Base-by-base conservation (phyloP, 768 basidiomycete genomes). In the Boletus edulis region DNA sequence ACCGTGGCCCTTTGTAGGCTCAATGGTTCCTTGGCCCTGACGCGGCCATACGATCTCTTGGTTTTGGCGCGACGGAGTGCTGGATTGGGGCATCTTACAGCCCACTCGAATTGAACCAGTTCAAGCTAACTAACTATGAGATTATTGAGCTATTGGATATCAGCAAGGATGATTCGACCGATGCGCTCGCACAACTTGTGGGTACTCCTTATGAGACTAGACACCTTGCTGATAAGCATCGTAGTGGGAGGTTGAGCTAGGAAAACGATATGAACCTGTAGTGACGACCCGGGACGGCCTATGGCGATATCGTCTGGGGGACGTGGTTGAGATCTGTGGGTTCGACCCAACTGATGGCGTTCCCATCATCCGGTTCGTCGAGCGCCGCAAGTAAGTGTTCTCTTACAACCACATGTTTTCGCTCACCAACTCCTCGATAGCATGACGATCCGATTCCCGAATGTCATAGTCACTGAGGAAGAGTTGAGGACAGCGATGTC, bases 221-320 rank as follows among this genome's bases (percentile, higher is more conserved):
- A 27, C 2, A 4, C 15, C 29, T 46, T 22, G 13, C 45, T 48
- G 51, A 65, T n/a, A 13, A 22, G 29, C 1, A 47, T 50, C 11
- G 22, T n/a, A 66, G 66, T 65, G 59, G 62, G 58, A 59, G n/a
- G 49, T 58, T 11, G 45, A 59, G 27, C 2, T 29, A 22, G 59
- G 59, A 15, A 50, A 34, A 37, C 55, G 12, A 12, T 67, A 67
- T 14, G 65, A 66, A 29, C 7, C 49, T 27, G 53, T 66, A 17
- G 10, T 62, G 11, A 65, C 64, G 3, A 61, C 58, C 3, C 27
- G 8, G 8, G 49, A 61, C 2, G 62, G 65, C 12, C 15, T 67
- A 31, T 65, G 64, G 65, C 59, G 65, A 2, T 64, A 64, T 49
- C 53, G 59, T 22, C 54, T 67, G 4, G 59, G 57, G 1, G 65